A percentile compares a stretch with the other conserved stretches of the same genome.
Conservation (phyloP, 2,329 filamentous ascomycete genomes). For the Penicillium sumatraense region DNA sequence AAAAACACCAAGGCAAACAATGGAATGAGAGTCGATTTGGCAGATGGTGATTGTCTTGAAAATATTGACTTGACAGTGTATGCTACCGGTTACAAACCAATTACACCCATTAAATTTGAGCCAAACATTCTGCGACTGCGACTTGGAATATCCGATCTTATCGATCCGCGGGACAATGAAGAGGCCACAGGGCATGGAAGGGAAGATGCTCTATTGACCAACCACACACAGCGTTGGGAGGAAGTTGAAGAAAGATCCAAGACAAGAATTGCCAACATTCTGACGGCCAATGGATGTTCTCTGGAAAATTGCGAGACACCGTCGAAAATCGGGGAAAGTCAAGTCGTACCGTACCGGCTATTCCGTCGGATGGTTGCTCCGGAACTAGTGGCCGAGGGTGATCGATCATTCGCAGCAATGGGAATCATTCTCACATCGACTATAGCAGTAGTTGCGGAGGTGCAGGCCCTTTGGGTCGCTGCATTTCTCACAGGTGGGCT, state of each 20-base stretch:
- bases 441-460: conserved; percentile 28
- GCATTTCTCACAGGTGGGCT: conserved; percentile 28
- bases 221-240: conserved; percentile 15
- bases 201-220: neutral
- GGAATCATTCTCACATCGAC: conserved; percentile 25
- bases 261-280: conserved; percentile 6
- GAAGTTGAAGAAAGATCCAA: conserved; percentile 12
- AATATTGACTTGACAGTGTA: conserved; percentile 25
- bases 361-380: conserved; percentile 32
- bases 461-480: conserved; percentile 30
- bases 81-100: conserved; percentile 29
- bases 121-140: conserved; percentile 15
- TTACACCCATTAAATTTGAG: conserved; percentile 23
- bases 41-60: conserved; percentile 14
- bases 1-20: neutral
- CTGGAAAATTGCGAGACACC: neutral
- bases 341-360: conserved; percentile 21
- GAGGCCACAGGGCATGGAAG: neutral
- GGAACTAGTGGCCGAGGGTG: conserved; percentile 24
- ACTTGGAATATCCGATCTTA: conserved; percentile 19
- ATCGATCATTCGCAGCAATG: conserved; percentile 26
- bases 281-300: conserved; percentile 5
- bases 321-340: conserved; percentile 1
- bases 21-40: conserved; percentile 7
- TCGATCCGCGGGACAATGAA: neutral